These are phyloP conservation scores for Xylaria telfairii DNA, from an alignment of 495 filamentous ascomycete genomes.

Conservation along the genomic window DNA sequence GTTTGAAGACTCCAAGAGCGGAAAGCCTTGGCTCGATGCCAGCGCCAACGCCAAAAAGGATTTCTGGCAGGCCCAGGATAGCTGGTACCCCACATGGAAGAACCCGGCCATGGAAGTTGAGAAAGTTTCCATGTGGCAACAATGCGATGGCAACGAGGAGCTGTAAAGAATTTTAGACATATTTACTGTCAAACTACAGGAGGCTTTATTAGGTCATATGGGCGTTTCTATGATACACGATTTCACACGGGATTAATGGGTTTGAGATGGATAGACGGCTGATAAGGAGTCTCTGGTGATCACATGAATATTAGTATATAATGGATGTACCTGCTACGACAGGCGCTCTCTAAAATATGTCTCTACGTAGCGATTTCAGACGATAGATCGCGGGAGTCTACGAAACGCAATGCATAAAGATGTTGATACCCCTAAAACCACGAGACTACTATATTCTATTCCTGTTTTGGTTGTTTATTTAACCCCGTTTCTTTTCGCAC, in stretches of 20 bases:
- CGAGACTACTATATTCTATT: not conserved
- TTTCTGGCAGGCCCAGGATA: slow-evolving; percentile 70
- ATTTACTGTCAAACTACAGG: not conserved
- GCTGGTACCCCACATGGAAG: slow-evolving; percentile 81
- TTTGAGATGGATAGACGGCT: slow-evolving; percentile 17
- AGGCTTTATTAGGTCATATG: slow-evolving; percentile 10
- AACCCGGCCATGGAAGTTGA: slow-evolving; percentile 71
- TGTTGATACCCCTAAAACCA: slow-evolving; percentile 16
- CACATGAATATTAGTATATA: slow-evolving; percentile 20
- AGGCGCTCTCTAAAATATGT: not conserved
- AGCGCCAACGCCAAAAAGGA: slow-evolving; percentile 69
- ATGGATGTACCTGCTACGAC: not conserved
- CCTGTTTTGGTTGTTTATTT: not conserved
- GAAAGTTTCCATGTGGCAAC: slow-evolving; percentile 82
- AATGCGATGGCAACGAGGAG: slow-evolving; percentile 64
- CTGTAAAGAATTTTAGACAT: slow-evolving; percentile 31
- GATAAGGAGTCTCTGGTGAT: slow-evolving; percentile 14
- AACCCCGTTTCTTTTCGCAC: not conserved
- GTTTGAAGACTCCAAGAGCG: slow-evolving; percentile 72
- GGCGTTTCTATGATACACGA: slow-evolving; percentile 19
- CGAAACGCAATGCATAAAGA: slow-evolving; percentile 2
- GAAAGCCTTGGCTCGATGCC: slow-evolving; percentile 82
- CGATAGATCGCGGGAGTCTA: not conserved
- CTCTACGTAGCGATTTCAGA: not conserved
- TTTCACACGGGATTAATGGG: slow-evolving; percentile 19